phyloP scores from a whole-genome alignment of 1,284 basidiomycete genomes.

The Cryptococcus deneoformans region DNA sequence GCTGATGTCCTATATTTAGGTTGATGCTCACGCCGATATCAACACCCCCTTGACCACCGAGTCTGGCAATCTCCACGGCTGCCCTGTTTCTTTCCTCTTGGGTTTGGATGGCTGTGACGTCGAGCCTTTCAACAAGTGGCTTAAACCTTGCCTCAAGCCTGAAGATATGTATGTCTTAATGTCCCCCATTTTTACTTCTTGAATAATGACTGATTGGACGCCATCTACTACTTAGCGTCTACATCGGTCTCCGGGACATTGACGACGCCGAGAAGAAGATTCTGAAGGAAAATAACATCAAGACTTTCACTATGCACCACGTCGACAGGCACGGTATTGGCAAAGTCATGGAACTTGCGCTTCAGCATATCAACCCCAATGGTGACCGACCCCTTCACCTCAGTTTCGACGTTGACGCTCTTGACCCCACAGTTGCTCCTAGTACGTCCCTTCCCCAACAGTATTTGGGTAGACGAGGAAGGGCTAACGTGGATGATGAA shows the following conservation, averaged over 20 bases:
- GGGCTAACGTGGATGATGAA: too few species aligned
- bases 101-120: conserved; percentile 65
- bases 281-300: conserved; percentile 82
- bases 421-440: conserved; percentile 91
- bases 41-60: conserved; percentile 69
- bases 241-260: conserved; percentile 94
- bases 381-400: conserved; percentile 85
- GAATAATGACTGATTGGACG: neutral
- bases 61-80: conserved; percentile 96
- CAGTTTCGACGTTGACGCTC: conserved; percentile 94
- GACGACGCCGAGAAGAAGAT: conserved; percentile 90
- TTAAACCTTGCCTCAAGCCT: conserved; percentile 68
- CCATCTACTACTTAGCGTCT: conserved; percentile 48
- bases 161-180: conserved; percentile 51
- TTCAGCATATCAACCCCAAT: conserved; percentile 87
- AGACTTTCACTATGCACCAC: conserved; percentile 97
- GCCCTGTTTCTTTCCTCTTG: conserved; percentile 94
- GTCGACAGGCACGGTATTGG: conserved; percentile 97
- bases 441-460: conserved; percentile 49
- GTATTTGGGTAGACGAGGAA: too few species aligned
- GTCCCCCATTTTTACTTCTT: conserved; percentile 35
- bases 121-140: conserved; percentile 61
- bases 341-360: conserved; percentile 89
- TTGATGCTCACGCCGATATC: conserved; percentile 11
- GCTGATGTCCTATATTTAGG: neutral